Conservation (phyloP, 2,329 filamentous ascomycete species). For the Plenodomus tracheiphilus region DNA sequence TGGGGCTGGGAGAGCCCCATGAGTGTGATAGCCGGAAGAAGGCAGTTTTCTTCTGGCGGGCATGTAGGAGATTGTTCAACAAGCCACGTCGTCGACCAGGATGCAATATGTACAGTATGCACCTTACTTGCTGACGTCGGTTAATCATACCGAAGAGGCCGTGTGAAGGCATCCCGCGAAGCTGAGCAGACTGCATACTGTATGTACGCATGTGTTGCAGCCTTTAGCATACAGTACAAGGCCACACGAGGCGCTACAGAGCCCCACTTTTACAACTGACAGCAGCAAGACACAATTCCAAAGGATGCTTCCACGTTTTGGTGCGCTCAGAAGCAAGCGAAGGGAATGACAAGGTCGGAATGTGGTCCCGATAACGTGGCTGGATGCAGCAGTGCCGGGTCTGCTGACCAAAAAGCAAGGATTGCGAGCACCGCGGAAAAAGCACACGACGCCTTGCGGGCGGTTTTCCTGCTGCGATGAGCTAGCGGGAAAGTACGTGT, state of each 20-base stretch:
- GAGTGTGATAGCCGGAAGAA: background rate
- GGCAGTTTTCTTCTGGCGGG: background rate
- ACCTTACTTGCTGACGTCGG: background rate
- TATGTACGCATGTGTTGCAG: background rate
- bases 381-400: conserved; percentile 6
- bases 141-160: background rate
- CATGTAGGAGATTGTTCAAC: background rate
- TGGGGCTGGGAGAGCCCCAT: background rate
- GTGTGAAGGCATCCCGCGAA: background rate
- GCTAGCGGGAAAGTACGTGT: conserved; percentile 4
- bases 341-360: conserved; percentile 2
- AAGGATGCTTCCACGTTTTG: conserved; percentile 22
- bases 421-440: conserved; percentile 2
- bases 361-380: conserved; percentile 4
- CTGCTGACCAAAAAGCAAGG: conserved; percentile 15
- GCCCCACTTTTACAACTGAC: conserved; percentile 14
- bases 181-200: background rate
- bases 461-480: background rate
- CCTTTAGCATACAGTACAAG: too few relatives aligned
- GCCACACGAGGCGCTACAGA: conserved; percentile 8
- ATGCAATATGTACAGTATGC: conserved; percentile 5
- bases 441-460: background rate
- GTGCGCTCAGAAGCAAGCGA: conserved; percentile 5
- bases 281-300: conserved; percentile 19
- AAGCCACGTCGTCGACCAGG: conserved; percentile 7